Percentiles rank a stretch among this genome's conserved stretches.
These are phyloP conservation scores for Lipomyces anomalus DNA, from an alignment of 805 yeast species.

Conservation along the genomic window DNA sequence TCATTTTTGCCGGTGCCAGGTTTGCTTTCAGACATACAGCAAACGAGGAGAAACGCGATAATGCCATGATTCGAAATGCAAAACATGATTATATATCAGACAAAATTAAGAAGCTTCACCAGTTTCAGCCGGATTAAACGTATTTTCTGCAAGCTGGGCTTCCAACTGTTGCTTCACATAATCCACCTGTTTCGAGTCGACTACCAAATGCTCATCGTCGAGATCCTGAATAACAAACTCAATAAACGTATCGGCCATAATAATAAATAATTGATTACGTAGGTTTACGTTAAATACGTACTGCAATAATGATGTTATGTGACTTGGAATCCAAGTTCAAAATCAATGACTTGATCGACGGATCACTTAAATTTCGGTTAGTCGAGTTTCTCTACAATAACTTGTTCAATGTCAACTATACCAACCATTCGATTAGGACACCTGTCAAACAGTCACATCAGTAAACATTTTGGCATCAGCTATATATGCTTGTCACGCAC, in stretches of 20 bases:
- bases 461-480: neutral
- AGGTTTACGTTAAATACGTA: constrained; percentile 24
- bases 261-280: neutral
- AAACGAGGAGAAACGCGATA: too few relatives aligned
- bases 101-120: too few relatives aligned
- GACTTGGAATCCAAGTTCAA: constrained; percentile 70
- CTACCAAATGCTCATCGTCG: constrained; percentile 84
- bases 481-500: neutral
- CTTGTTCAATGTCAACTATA: constrained; percentile 2
- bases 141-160: constrained; percentile 68
- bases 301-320: constrained; percentile 64
- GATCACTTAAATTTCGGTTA: constrained; percentile 62
- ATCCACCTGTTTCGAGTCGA: constrained; percentile 70
- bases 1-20: too few relatives aligned
- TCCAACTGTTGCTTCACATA: constrained; percentile 74
- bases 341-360: constrained; percentile 83
- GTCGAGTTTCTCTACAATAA: neutral
- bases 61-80: too few relatives aligned
- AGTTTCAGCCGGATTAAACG: constrained; percentile 73
- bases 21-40: too few relatives aligned
- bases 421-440: constrained; percentile 34
- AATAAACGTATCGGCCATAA: neutral
- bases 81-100: too few relatives aligned
- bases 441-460: constrained; percentile 28
- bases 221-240: constrained; percentile 47